Evolutionary conservation across 2,329 filamentous ascomycete genomes (phyloP).

Genomic region (Calonectria honghensis): DNA sequence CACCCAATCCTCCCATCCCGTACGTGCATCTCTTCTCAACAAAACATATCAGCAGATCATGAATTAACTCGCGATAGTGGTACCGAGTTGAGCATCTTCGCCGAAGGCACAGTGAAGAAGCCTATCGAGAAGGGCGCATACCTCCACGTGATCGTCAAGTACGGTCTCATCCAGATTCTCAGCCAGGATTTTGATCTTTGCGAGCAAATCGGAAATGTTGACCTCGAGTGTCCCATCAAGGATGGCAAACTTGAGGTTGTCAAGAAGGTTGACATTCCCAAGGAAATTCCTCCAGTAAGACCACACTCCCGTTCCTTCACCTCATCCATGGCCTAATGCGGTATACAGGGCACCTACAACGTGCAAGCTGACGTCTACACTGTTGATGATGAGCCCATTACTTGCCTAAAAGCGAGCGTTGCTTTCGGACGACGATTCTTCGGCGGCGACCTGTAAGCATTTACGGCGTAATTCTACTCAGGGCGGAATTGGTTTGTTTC

Average conservation of each 20-base stretch:
- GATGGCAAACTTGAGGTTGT: constrained; percentile 83
- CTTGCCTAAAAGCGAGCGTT: constrained; percentile 88
- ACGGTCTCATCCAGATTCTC: constrained; percentile 92
- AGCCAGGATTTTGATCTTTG: constrained; percentile 86
- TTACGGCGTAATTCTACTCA: constrained; percentile 20
- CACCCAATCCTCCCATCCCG: constrained; percentile 91
- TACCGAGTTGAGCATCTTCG: constrained; percentile 84
- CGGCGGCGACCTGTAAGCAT: constrained; percentile 64
- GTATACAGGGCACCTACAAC: constrained; percentile 86
- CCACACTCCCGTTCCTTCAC: not conserved
- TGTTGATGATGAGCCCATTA: constrained; percentile 83
- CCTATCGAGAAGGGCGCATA: constrained; percentile 86
- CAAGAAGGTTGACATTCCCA: constrained; percentile 90
- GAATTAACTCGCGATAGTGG: constrained; percentile 75
- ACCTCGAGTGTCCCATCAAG: constrained; percentile 91
- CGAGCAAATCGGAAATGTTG: constrained; percentile 90
- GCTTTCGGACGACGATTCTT: constrained; percentile 70
- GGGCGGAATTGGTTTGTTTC: constrained; percentile 38
- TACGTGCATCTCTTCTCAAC: constrained; percentile 69
- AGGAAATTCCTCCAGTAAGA: constrained; percentile 91
- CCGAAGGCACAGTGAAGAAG: constrained; percentile 83
- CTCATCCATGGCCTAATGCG: constrained; percentile 46
- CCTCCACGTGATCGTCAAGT: constrained; percentile 91
- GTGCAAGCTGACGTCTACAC: constrained; percentile 91
- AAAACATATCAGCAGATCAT: constrained; percentile 21